These are phyloP conservation scores for Wickerhamiella parazyma DNA, from an alignment of 805 yeast species.

Conservation along the genomic window DNA sequence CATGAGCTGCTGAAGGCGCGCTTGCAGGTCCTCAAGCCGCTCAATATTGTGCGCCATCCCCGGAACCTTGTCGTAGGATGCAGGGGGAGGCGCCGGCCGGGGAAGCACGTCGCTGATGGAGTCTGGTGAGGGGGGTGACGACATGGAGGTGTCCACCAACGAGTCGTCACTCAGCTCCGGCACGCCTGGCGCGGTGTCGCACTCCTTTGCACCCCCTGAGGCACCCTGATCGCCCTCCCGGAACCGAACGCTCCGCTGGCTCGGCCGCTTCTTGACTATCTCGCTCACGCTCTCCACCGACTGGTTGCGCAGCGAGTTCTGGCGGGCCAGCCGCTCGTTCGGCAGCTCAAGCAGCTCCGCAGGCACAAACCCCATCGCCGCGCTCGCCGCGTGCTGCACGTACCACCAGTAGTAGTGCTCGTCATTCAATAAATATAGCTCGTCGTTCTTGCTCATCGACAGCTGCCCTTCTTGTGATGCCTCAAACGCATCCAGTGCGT, in stretches of 20 bases:
- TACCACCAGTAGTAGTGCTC: slow-evolving; percentile 97
- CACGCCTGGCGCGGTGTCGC: no score
- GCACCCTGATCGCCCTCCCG: no score
- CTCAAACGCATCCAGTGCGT: slow-evolving; percentile 73
- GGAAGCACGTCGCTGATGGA: background rate
- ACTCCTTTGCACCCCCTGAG: background rate
- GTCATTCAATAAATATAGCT: slow-evolving; percentile 71
- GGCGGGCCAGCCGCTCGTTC: slow-evolving; percentile 77
- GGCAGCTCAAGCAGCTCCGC: slow-evolving; percentile 91
- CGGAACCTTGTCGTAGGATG: slow-evolving; percentile 1
- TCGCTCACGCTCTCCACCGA: background rate
- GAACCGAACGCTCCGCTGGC: slow-evolving; percentile 5
- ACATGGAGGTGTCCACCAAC: no score
- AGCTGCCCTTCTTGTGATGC: slow-evolving; percentile 95
- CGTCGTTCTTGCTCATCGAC: slow-evolving; percentile 62
- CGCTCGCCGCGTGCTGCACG: slow-evolving; percentile 44
- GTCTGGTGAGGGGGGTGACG: no score
- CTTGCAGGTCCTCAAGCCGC: slow-evolving; percentile 1
- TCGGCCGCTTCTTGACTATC: background rate
- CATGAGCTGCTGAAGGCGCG: slow-evolving; percentile 1
- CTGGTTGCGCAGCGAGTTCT: slow-evolving; percentile 74
- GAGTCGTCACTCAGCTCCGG: no score
- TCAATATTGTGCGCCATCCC: slow-evolving; percentile 6
- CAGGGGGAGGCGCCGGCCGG: background rate
- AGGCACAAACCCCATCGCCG: slow-evolving; percentile 85